Conservation (phyloP, 192 early-diverging fungal species). For the Coemansia sp. region DNA sequence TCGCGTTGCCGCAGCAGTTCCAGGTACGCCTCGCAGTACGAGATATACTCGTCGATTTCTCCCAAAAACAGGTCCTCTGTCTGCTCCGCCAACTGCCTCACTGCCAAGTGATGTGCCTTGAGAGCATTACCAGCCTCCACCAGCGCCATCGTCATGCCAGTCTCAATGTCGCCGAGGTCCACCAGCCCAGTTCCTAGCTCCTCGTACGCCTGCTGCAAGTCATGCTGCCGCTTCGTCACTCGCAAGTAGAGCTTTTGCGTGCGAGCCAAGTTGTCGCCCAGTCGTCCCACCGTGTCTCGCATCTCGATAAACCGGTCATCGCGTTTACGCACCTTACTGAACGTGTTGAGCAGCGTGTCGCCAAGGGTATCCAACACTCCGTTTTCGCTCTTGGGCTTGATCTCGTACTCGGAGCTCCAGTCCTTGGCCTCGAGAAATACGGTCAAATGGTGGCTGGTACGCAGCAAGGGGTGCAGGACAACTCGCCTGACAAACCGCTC, state of each 20-base stretch:
- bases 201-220: conserved; percentile 77
- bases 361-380: conserved; percentile 81
- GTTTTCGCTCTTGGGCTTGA: conserved; percentile 57
- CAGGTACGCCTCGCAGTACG: conserved; percentile 56
- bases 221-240: conserved; percentile 75
- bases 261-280: conserved; percentile 85
- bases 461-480: conserved; percentile 79
- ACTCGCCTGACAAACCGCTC: conserved; percentile 87
- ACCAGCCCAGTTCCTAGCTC: conserved; percentile 79
- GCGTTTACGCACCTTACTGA: conserved; percentile 86
- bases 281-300: conserved; percentile 77
- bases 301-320: conserved; percentile 87
- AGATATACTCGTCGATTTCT: conserved; percentile 84
- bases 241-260: conserved; percentile 83
- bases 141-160: conserved; percentile 78
- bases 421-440: conserved; percentile 87
- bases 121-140: conserved; percentile 76
- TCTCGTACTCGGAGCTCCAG: conserved; percentile 64
- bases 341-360: conserved; percentile 87
- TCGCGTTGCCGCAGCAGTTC: conserved; percentile 81
- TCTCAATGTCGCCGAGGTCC: conserved; percentile 83
- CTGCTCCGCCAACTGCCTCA: conserved; percentile 68
- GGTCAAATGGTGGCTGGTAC: conserved; percentile 66
- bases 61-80: conserved; percentile 66
- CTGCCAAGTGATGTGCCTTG: conserved; percentile 66